These are phyloP conservation scores for Yueomyces sinensis DNA, from an alignment of 805 yeast genomes.

Conservation along the genomic window DNA sequence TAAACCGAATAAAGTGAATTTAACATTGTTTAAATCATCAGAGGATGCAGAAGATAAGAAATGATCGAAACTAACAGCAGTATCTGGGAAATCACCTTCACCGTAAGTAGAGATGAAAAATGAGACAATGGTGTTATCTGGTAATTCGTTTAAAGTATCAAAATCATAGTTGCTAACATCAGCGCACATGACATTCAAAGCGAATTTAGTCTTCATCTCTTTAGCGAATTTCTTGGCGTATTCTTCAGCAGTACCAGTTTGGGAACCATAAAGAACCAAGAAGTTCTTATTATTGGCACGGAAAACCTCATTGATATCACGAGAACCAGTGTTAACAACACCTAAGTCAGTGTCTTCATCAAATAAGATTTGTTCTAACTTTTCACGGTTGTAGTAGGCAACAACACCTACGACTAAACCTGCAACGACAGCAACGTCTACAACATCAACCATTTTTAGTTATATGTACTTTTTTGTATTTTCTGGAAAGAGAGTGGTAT, in stretches of 20 bases:
- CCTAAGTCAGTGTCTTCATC: slow-evolving; percentile 22
- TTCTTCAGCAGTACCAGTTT: slow-evolving; percentile 98
- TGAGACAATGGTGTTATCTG: slow-evolving; percentile 45
- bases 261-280: slow-evolving; percentile 81
- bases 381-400: slow-evolving; percentile 56
- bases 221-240: slow-evolving; percentile 83
- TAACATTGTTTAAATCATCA: slow-evolving; percentile 36
- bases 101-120: slow-evolving; percentile 90
- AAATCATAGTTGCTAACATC: slow-evolving; percentile 84
- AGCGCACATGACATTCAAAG: slow-evolving; percentile 69
- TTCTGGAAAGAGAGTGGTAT: too few species aligned
- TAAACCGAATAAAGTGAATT: slow-evolving; percentile 72
- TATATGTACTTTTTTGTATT: too few species aligned
- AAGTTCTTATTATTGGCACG: slow-evolving; percentile 56
- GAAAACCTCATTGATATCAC: slow-evolving; percentile 49
- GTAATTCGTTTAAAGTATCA: slow-evolving; percentile 57
- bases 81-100: slow-evolving; percentile 97
- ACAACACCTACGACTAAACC: slow-evolving; percentile 46
- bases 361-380: slow-evolving; percentile 24
- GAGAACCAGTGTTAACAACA: slow-evolving; percentile 29
- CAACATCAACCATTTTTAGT: neutral
- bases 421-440: slow-evolving; percentile 42
- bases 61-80: slow-evolving; percentile 70
- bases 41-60: slow-evolving; percentile 41
- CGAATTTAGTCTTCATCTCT: slow-evolving; percentile 72